Evolutionary conservation across 2,329 filamentous ascomycete genomes (phyloP).

Genomic region (Alternaria tenuissima): DNA sequence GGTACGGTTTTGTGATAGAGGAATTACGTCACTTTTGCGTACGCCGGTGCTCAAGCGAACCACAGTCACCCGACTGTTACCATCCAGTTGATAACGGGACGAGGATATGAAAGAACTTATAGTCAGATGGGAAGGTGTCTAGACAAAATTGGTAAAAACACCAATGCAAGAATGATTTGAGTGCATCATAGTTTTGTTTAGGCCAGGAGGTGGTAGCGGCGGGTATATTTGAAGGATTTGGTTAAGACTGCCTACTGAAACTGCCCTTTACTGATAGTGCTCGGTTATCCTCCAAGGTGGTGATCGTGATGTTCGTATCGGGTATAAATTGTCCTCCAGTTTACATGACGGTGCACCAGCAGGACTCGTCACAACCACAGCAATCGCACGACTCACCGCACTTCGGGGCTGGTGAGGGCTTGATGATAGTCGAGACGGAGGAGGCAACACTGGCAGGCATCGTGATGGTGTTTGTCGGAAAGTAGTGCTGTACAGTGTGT

Average conservation of each 20-base stretch:
- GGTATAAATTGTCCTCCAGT: background rate
- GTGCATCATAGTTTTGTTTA: background rate
- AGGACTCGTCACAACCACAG: conserved; percentile 51
- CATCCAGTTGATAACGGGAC: background rate
- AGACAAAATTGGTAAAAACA: background rate
- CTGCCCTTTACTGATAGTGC: background rate
- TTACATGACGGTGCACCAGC: conserved; percentile 25
- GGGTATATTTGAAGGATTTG: background rate
- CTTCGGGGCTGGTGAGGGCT: conserved; percentile 44
- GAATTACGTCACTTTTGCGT: conserved; percentile 22
- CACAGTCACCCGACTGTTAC: background rate
- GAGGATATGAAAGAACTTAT: background rate
- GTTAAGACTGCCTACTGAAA: background rate
- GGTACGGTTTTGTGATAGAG: conserved; percentile 8
- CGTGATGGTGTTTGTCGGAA: conserved; percentile 14
- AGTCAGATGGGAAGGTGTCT: background rate
- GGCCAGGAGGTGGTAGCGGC: background rate
- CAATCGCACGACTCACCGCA: conserved; percentile 51
- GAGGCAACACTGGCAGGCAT: conserved; percentile 48
- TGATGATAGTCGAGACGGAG: conserved; percentile 48
- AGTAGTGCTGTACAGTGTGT: background rate
- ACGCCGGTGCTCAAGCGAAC: conserved; percentile 1
- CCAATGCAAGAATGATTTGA: background rate
- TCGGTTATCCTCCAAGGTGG: background rate
- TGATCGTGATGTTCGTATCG: background rate